Evolutionary conservation across 345 rosid genomes (phyloP).

Genomic region (Xanthoceras sorbifolium): DNA sequence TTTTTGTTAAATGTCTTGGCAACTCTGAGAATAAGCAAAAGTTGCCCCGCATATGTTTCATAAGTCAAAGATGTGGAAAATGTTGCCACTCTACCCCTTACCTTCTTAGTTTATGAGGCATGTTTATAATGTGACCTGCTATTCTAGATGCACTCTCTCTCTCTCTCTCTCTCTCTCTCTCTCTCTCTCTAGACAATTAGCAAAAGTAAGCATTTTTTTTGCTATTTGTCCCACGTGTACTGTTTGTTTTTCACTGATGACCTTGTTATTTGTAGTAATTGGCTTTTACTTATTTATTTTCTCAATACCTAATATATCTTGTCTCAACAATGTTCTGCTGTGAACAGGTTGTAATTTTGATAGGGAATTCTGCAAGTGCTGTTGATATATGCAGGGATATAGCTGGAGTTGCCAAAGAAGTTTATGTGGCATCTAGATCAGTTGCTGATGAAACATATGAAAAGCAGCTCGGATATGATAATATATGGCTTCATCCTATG

Average conservation of each 20-base stretch:
- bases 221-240: background rate
- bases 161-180: conserved; percentile 16
- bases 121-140: background rate
- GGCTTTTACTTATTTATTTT: background rate
- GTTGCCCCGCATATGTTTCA: background rate
- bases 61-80: background rate
- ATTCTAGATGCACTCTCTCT: background rate
- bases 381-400: conserved; percentile 72
- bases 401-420: conserved; percentile 77
- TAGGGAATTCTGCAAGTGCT: conserved; percentile 72
- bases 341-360: conserved; percentile 64
- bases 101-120: background rate
- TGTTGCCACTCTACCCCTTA: background rate
- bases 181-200: background rate
- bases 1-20: background rate
- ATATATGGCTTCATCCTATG: conserved; percentile 82
- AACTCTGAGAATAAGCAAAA: background rate
- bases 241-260: background rate
- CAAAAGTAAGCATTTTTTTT: background rate
- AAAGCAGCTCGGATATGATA: conserved; percentile 46
- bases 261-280: conserved; percentile 6
- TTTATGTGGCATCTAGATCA: conserved; percentile 67
- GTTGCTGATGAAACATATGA: conserved; percentile 46
- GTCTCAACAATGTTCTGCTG: background rate
- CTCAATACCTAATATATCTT: background rate